Conservation (phyloP, 768 basidiomycete species). For the Trametes cinnabarina region DNA sequence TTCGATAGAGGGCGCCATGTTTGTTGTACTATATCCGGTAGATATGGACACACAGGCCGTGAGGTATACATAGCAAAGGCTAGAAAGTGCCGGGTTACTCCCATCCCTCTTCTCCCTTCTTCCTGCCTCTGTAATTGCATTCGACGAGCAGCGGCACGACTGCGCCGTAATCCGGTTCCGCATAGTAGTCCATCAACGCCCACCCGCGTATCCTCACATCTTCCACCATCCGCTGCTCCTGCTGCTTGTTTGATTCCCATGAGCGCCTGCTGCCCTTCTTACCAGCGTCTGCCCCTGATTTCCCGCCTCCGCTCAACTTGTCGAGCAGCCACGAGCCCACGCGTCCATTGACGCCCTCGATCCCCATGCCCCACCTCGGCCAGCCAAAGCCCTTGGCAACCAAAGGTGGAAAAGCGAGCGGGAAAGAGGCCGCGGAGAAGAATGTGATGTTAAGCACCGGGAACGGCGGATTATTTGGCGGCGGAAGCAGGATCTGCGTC, state of each 20-base stretch:
- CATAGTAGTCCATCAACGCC: conserved; percentile 73
- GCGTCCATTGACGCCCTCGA: conserved; percentile 85
- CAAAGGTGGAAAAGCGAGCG: conserved; percentile 72
- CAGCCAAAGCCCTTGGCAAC: conserved; percentile 85
- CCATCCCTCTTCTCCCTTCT: conserved; percentile 22
- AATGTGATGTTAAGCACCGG: conserved; percentile 72
- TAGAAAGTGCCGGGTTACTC: background rate
- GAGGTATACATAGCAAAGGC: too few relatives aligned
- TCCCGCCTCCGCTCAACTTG: conserved; percentile 34
- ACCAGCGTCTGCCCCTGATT: background rate
- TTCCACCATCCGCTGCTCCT: background rate
- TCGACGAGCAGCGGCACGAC: conserved; percentile 71
- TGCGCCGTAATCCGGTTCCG: conserved; percentile 49
- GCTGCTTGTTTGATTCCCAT: background rate
- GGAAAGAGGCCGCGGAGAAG: conserved; percentile 78
- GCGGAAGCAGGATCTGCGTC: conserved; percentile 50
- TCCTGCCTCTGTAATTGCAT: conserved; percentile 64
- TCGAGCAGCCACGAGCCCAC: conserved; percentile 70
- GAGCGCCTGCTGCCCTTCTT: background rate
- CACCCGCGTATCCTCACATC: conserved; percentile 63
- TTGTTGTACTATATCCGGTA: too few relatives aligned
- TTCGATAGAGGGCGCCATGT: background rate
- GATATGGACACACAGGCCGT: too few relatives aligned
- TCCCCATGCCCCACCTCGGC: conserved; percentile 70
- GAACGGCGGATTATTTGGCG: conserved; percentile 29